Evolutionary conservation across 1,284 basidiomycete genomes (phyloP).

Genomic region (Spongiforma sp.): DNA sequence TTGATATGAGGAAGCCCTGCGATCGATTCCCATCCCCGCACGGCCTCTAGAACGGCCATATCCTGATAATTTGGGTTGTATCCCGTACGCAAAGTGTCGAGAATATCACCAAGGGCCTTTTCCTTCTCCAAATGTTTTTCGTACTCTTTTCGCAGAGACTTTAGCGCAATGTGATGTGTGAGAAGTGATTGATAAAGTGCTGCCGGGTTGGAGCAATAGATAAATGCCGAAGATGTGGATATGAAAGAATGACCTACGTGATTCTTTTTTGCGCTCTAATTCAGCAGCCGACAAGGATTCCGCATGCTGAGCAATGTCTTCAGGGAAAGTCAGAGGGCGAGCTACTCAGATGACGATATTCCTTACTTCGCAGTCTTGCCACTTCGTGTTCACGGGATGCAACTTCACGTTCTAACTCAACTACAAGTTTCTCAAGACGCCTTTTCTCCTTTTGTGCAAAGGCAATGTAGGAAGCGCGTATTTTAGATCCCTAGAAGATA

Average conservation of each 20-base stretch:
- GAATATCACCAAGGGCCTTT: constrained; percentile 81
- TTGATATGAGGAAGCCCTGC: constrained; percentile 74
- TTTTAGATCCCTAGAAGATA: constrained; percentile 79
- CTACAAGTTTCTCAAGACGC: constrained; percentile 69
- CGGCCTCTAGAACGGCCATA: constrained; percentile 98
- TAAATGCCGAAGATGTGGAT: constrained; percentile 27
- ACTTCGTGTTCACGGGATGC: constrained; percentile 72
- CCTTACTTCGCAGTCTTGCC: constrained; percentile 63
- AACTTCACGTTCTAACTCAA: constrained; percentile 61
- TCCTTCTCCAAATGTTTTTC: constrained; percentile 77
- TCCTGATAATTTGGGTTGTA: constrained; percentile 99
- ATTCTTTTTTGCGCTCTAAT: constrained; percentile 82
- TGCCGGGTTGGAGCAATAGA: constrained; percentile 35
- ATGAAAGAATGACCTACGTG: constrained; percentile 61
- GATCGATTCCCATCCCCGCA: constrained; percentile 91
- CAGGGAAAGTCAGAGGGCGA: constrained; percentile 3
- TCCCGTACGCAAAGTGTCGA: constrained; percentile 79
- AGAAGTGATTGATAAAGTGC: constrained; percentile 83
- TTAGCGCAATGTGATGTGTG: constrained; percentile 76
- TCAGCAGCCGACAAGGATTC: constrained; percentile 77
- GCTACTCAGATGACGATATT: neutral
- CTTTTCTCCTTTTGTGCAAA: constrained; percentile 89
- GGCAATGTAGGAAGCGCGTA: constrained; percentile 86
- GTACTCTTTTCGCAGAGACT: constrained; percentile 76
- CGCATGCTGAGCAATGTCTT: constrained; percentile 71